Conservation (phyloP, 1,139 yeast genomes). For the Geotrichum fermentans region DNA sequence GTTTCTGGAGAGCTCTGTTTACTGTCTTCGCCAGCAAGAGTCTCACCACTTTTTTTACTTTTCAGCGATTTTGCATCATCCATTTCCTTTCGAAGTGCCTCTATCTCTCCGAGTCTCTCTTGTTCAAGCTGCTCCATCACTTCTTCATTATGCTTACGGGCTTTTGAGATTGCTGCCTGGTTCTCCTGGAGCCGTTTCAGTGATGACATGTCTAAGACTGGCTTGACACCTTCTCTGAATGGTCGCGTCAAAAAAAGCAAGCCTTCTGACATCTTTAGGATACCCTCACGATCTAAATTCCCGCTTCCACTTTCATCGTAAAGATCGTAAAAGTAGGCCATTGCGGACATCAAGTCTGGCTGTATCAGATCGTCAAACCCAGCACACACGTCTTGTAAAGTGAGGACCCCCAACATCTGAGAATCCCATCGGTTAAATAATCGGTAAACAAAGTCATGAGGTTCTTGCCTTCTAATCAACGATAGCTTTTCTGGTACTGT, state of each 20-base stretch:
- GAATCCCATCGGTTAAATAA: constrained; percentile 70
- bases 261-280: constrained; percentile 82
- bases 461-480: constrained; percentile 20
- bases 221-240: constrained; percentile 36
- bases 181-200: constrained; percentile 22
- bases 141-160: constrained; percentile 5
- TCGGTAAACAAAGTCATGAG: constrained; percentile 53
- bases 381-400: constrained; percentile 61
- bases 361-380: constrained; percentile 71
- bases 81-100: background rate
- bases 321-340: constrained; percentile 72
- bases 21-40: background rate
- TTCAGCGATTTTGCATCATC: background rate
- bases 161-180: constrained; percentile 21
- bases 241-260: constrained; percentile 76
- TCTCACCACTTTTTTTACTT: constrained; percentile 3
- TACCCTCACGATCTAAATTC: constrained; percentile 69
- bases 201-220: constrained; percentile 28
- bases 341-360: constrained; percentile 69
- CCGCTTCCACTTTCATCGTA: constrained; percentile 63
- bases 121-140: constrained; percentile 19
- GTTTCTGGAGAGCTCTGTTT: background rate
- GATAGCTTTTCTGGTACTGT: constrained; percentile 11
- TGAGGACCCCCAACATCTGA: constrained; percentile 50
- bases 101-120: constrained; percentile 3